phyloP scores from a whole-genome alignment of 331 rosid species.

The Erythrophleum ivorense region DNA sequence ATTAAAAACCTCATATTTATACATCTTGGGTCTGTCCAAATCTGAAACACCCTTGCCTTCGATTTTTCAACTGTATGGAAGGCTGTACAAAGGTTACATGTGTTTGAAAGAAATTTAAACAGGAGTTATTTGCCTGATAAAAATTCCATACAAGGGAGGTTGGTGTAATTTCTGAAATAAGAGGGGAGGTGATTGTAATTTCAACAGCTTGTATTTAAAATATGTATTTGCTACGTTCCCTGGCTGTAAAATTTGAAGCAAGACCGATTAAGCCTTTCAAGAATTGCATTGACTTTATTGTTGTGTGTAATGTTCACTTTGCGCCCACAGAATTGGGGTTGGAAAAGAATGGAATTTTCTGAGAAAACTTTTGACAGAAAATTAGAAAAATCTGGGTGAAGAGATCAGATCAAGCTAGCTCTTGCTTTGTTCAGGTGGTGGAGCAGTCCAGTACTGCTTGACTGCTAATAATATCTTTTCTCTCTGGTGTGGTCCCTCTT shows the following conservation, averaged over 20 bases:
- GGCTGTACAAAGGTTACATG: not conserved
- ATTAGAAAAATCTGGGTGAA: conserved; percentile 28
- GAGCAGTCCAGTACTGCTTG: conserved; percentile 82
- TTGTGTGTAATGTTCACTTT: conserved; percentile 33
- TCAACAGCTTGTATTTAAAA: conserved; percentile 2
- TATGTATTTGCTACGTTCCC: not conserved
- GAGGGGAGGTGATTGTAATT: not conserved
- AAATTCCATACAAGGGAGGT: not conserved
- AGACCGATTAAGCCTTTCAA: conserved; percentile 1
- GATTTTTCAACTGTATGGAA: not conserved
- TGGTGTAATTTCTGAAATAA: not conserved
- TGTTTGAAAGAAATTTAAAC: not conserved
- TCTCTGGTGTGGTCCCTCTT: conserved; percentile 69
- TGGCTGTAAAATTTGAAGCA: conserved; percentile 25
- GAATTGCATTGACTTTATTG: conserved; percentile 16
- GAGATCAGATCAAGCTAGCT: conserved; percentile 37
- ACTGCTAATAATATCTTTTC: conserved; percentile 74
- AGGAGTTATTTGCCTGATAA: not conserved
- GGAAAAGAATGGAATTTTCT: conserved; percentile 48
- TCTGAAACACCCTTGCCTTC: not conserved
- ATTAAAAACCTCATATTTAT: not conserved
- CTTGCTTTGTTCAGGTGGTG: conserved; percentile 42
- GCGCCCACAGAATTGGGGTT: conserved; percentile 41
- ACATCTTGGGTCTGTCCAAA: not conserved
- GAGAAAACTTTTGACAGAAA: conserved; percentile 3